These are phyloP conservation scores for Pezicula rhizophila DNA, from an alignment of 2,329 filamentous ascomycete genomes.

Conservation along the genomic window DNA sequence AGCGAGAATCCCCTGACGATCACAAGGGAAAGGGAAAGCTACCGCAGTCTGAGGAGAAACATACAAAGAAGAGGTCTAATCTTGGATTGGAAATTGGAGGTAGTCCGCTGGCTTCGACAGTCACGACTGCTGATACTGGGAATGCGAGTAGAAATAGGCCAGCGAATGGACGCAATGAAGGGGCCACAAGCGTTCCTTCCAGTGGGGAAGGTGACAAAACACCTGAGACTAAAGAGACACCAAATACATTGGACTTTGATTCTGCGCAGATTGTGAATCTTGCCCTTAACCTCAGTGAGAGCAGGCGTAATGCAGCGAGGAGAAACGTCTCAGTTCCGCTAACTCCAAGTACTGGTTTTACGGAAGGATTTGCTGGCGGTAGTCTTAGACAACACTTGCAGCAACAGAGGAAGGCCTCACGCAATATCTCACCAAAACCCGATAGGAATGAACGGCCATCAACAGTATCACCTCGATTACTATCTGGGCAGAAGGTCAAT, in stretches of 20 bases:
- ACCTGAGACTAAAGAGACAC: slow-evolving; percentile 2
- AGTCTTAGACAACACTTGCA: slow-evolving; percentile 65
- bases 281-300: slow-evolving; percentile 83
- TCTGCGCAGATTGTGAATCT: slow-evolving; percentile 88
- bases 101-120: slow-evolving; percentile 21
- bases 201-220: slow-evolving; percentile 2
- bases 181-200: slow-evolving; percentile 1
- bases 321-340: slow-evolving; percentile 45
- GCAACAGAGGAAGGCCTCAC: slow-evolving; percentile 59
- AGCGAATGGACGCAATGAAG: not conserved
- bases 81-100: slow-evolving; percentile 14
- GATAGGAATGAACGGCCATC: slow-evolving; percentile 30
- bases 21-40: slow-evolving; percentile 19
- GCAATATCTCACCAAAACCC: slow-evolving; percentile 54
- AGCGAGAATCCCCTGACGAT: slow-evolving; percentile 16
- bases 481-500: slow-evolving; percentile 34
- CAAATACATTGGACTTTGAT: slow-evolving; percentile 56
- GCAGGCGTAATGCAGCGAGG: slow-evolving; percentile 58
- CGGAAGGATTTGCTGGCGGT: slow-evolving; percentile 44
- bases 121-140: slow-evolving; percentile 9
- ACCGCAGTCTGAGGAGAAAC: slow-evolving; percentile 16
- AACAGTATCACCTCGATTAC: slow-evolving; percentile 32
- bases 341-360: slow-evolving; percentile 35
- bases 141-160: not conserved
- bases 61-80: slow-evolving; percentile 18